Evolutionary conservation across 2,329 filamentous ascomycete genomes (phyloP).

Genomic region (Cyphellophora attinorum): DNA sequence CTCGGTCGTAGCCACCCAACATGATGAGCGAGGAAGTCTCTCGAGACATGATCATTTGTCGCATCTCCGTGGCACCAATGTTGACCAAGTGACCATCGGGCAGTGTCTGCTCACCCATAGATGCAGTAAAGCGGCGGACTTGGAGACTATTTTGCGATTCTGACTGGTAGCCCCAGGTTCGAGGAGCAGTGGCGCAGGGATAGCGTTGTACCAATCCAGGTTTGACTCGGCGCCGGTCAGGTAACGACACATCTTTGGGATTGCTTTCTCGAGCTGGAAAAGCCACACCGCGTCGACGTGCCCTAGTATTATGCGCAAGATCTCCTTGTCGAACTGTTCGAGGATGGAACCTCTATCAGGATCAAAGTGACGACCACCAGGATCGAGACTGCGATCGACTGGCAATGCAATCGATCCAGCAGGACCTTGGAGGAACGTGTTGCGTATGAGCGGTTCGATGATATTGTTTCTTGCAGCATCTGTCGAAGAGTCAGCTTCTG

Average conservation of each 20-base stretch:
- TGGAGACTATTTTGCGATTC: neutral
- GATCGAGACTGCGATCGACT: neutral
- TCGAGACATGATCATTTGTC: neutral
- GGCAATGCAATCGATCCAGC: slow-evolving; percentile 1
- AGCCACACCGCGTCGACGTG: slow-evolving; percentile 3
- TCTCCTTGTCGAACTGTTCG: slow-evolving; percentile 2
- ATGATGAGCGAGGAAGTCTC: too few relatives aligned
- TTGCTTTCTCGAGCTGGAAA: slow-evolving; percentile 1
- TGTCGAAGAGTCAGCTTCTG: too few relatives aligned
- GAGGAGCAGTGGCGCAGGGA: slow-evolving; percentile 1
- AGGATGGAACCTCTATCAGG: neutral
- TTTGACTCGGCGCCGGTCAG: slow-evolving; percentile 1
- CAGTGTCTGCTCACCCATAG: neutral
- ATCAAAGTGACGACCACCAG: neutral
- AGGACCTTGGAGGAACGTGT: neutral
- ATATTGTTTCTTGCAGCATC: too few relatives aligned
- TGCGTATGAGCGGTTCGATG: too few relatives aligned
- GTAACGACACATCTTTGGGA: neutral
- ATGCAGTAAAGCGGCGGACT: neutral
- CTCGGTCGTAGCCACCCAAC: neutral
- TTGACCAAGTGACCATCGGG: neutral
- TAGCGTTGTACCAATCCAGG: neutral
- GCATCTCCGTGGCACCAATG: neutral
- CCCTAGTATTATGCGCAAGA: neutral
- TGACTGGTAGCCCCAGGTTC: neutral